Evolutionary conservation across 2,329 filamentous ascomycete species (phyloP).

Genomic region (Pseudomassariella vexata): DNA sequence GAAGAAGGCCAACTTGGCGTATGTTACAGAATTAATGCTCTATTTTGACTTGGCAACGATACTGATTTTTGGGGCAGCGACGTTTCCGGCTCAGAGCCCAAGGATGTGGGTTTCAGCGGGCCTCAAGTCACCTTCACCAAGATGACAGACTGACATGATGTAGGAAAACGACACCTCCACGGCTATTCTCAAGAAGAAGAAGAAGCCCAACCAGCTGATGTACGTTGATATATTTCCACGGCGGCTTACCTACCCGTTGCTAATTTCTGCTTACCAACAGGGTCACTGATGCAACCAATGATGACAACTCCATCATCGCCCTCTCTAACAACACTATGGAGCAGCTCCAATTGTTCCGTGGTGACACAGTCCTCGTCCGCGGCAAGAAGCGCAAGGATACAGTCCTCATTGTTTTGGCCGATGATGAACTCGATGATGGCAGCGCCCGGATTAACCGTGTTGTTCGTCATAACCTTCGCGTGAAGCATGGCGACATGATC

Average conservation of each 20-base stretch:
- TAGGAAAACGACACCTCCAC: conserved; percentile 88
- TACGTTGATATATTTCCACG: conserved; percentile 40
- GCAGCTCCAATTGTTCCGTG: conserved; percentile 93
- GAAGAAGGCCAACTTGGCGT: conserved; percentile 81
- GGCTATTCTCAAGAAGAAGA: conserved; percentile 99
- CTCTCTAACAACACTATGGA: conserved; percentile 99
- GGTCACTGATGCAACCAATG: conserved; percentile 96
- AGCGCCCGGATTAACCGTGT: conserved; percentile 97
- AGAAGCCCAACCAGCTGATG: conserved; percentile 99
- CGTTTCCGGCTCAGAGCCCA: conserved; percentile 80
- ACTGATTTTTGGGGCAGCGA: too few relatives aligned
- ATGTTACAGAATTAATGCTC: too few relatives aligned
- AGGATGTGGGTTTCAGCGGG: conserved; percentile 65
- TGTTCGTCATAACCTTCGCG: conserved; percentile 93
- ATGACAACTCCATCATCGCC: conserved; percentile 99
- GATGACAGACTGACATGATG: conserved; percentile 17
- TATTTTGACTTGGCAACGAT: conserved; percentile 2
- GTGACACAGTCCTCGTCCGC: conserved; percentile 95
- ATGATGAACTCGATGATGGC: conserved; percentile 96
- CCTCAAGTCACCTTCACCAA: conserved; percentile 16
- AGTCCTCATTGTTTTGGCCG: conserved; percentile 91
- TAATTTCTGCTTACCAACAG: conserved; percentile 39
- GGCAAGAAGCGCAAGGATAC: conserved; percentile 99
- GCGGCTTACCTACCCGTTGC: conserved; percentile 2
- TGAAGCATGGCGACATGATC: conserved; percentile 97